Percentiles rank a stretch among this genome's conserved stretches.
phyloP scores from a whole-genome alignment of 106 monocot genomes.

The Phalaenopsis aphrodite region DNA sequence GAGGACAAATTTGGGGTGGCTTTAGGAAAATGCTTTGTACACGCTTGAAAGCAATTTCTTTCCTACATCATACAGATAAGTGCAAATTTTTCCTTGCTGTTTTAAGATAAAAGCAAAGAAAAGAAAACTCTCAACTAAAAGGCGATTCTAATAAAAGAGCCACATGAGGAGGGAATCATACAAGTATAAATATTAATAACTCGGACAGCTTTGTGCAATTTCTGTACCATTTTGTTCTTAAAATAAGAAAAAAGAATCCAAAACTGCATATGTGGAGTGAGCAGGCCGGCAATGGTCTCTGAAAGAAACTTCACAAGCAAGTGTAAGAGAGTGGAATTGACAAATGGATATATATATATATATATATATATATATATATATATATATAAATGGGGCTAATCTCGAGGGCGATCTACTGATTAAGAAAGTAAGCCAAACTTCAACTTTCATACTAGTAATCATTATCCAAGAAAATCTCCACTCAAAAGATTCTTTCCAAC shows the following conservation, averaged over 20 bases:
- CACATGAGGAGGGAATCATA: constrained; percentile 2
- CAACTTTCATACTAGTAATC: constrained; percentile 4
- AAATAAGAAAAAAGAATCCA: not conserved
- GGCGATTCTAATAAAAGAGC: not conserved
- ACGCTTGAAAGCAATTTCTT: too few relatives aligned
- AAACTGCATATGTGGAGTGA: not conserved
- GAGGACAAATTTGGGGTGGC: too few relatives aligned
- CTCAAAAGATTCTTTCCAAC: constrained; percentile 2
- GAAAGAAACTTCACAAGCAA: constrained; percentile 4
- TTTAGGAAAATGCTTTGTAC: too few relatives aligned
- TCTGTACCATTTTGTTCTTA: not conserved
- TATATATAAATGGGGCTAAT: not conserved
- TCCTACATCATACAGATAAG: too few relatives aligned
- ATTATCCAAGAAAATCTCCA: constrained; percentile 1
- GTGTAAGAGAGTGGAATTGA: not conserved
- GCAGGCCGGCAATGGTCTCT: not conserved
- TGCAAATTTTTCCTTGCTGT: too few relatives aligned
- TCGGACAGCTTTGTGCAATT: not conserved
- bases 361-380: not conserved
- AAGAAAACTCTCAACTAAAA: not conserved
- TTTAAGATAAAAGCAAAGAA: not conserved
- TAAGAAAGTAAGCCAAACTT: constrained; percentile 7
- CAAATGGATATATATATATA: not conserved
- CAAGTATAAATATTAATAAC: not conserved
- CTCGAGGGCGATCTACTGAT: not conserved